Conservation (phyloP, 2,329 filamentous ascomycete genomes). For the Ceratocystis lukuohia region DNA sequence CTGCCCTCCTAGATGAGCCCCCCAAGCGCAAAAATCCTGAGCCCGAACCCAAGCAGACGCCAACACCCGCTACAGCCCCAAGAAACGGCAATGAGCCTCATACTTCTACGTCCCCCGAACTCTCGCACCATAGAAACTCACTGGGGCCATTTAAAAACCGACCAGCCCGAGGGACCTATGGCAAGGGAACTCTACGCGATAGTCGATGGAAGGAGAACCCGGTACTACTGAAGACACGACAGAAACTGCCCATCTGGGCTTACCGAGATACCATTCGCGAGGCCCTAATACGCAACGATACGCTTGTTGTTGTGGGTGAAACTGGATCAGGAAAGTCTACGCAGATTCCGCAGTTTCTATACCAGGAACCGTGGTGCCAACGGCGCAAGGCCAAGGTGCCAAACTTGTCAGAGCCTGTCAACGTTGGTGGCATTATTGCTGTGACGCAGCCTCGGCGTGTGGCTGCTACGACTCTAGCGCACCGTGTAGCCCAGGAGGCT, state of each 20-base stretch:
- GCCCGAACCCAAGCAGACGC: conserved; percentile 25
- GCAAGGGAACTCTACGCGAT: conserved; percentile 3
- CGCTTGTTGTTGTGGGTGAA: conserved; percentile 79
- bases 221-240: conserved; percentile 36
- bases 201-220: conserved; percentile 24
- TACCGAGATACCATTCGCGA: conserved; percentile 56
- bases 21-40: conserved; percentile 9
- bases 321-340: conserved; percentile 96
- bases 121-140: background rate
- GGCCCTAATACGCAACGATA: conserved; percentile 48
- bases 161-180: background rate
- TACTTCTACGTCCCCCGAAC: background rate
- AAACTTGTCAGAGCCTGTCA: conserved; percentile 28
- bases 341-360: conserved; percentile 83
- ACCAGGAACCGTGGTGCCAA: conserved; percentile 64
- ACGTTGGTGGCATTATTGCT: conserved; percentile 68
- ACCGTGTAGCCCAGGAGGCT: conserved; percentile 70
- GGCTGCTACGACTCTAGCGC: conserved; percentile 79
- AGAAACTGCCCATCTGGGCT: conserved; percentile 67
- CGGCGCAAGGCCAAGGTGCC: conserved; percentile 35
- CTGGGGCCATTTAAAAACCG: background rate
- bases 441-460: conserved; percentile 94
- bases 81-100: background rate
- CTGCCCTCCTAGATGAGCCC: conserved; percentile 35
- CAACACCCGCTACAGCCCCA: conserved; percentile 25